A percentile compares a stretch with the other conserved stretches of the same genome.
These are phyloP conservation scores for Eutrema yunnanense DNA, from an alignment of 345 rosid species.

Conservation along the genomic window DNA sequence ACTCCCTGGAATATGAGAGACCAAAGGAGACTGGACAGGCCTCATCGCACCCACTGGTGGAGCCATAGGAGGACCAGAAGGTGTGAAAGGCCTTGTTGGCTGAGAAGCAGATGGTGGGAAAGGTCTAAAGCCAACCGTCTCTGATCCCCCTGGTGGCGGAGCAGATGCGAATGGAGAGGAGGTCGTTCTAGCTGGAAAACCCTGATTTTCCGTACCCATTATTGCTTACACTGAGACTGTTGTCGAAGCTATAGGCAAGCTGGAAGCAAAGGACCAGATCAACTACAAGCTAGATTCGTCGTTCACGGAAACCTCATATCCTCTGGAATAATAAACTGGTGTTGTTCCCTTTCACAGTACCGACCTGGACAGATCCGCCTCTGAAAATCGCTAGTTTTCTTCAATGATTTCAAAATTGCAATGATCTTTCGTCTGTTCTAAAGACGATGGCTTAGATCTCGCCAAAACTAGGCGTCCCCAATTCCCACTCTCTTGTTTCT, in stretches of 20 bases:
- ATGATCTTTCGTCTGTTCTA: neutral
- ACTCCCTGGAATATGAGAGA: constrained; percentile 21
- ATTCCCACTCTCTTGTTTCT: neutral
- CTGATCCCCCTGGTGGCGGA: constrained; percentile 50
- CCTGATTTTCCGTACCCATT: constrained; percentile 70
- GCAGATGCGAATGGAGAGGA: constrained; percentile 56
- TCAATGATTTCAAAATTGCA: neutral
- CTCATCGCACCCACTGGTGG: constrained; percentile 42
- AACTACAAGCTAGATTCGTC: constrained; percentile 9
- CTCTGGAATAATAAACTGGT: neutral
- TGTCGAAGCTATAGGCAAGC: neutral
- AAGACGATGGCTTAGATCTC: neutral
- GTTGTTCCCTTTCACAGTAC: neutral
- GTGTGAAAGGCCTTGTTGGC: constrained; percentile 33
- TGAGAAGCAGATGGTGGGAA: constrained; percentile 40
- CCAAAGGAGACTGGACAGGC: constrained; percentile 32
- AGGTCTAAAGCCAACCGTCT: constrained; percentile 44
- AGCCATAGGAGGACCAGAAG: constrained; percentile 40
- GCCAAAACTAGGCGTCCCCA: neutral
- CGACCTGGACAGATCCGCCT: constrained; percentile 14
- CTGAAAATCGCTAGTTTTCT: neutral
- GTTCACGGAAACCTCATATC: neutral
- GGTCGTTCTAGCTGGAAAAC: constrained; percentile 51
- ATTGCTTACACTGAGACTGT: constrained; percentile 32
- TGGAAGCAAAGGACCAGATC: constrained; percentile 5